These are phyloP conservation scores for Nyssa sinensis DNA, from an alignment of 148 eudicot genomes.

Conservation along the genomic window DNA sequence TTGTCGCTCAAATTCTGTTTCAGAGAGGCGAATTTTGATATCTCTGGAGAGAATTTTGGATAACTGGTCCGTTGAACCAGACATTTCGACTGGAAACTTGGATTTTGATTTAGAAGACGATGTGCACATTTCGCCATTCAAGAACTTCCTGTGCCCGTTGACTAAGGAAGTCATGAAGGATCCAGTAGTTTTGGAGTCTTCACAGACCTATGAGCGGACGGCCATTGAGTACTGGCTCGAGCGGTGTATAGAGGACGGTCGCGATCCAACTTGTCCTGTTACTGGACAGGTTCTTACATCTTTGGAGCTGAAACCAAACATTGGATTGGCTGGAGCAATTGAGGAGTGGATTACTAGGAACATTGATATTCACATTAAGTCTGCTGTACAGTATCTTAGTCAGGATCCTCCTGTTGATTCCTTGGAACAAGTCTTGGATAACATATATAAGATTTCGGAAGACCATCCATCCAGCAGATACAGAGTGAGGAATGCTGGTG, in stretches of 20 bases:
- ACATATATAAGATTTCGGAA: constrained; percentile 47
- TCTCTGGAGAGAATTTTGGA: constrained; percentile 56
- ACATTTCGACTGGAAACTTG: constrained; percentile 32
- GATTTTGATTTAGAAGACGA: constrained; percentile 52
- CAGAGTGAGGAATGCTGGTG: constrained; percentile 52
- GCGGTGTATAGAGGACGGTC: constrained; percentile 62
- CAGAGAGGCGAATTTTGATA: constrained; percentile 57
- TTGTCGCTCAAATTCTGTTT: constrained; percentile 43
- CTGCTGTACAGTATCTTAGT: constrained; percentile 44
- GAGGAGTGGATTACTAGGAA: constrained; percentile 73
- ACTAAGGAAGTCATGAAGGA: constrained; percentile 77
- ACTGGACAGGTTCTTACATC: constrained; percentile 59
- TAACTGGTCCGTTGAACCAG: constrained; percentile 42
- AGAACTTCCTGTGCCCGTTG: constrained; percentile 65
- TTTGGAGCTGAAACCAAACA: constrained; percentile 59
- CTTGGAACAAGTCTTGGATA: constrained; percentile 44
- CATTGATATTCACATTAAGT: constrained; percentile 56
- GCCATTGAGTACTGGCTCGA: constrained; percentile 74
- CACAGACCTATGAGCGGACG: constrained; percentile 60
- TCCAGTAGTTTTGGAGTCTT: constrained; percentile 69
- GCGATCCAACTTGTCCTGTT: constrained; percentile 79
- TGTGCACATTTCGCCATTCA: constrained; percentile 55
- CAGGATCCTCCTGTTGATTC: constrained; percentile 36
- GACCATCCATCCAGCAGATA: constrained; percentile 58
- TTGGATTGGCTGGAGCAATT: constrained; percentile 73